Evolutionary conservation across 176 grass and related monocot genomes (phyloP).

Genomic region (Hsuehochloa calcarea): DNA sequence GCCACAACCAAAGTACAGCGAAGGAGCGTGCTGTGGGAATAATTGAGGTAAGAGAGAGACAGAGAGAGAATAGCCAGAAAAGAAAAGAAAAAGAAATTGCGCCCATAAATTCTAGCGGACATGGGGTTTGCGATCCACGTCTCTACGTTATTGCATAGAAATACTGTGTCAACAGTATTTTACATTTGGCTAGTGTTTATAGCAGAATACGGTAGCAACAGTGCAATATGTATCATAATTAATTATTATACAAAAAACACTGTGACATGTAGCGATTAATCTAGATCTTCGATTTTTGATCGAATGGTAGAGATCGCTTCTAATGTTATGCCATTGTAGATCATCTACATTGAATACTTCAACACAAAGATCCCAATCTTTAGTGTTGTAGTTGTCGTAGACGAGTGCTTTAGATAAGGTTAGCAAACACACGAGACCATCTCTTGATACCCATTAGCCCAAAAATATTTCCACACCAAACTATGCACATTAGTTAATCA

Average conservation of each 20-base stretch:
- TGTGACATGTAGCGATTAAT: too few species aligned
- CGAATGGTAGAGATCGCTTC: too few species aligned
- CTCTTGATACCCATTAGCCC: slow-evolving; percentile 43
- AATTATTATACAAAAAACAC: too few species aligned
- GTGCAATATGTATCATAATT: too few species aligned
- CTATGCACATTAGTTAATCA: slow-evolving; percentile 16
- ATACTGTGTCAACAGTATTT: too few species aligned
- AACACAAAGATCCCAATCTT: too few species aligned
- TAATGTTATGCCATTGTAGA: too few species aligned
- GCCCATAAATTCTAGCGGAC: slow-evolving; percentile 34
- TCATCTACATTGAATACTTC: too few species aligned
- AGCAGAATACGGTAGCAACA: too few species aligned
- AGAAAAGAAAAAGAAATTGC: background rate
- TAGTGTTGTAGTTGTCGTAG: slow-evolving; percentile 27
- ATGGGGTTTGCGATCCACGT: background rate
- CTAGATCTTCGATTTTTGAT: too few species aligned
- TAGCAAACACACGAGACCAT: slow-evolving; percentile 39
- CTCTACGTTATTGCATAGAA: too few species aligned
- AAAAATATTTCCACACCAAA: slow-evolving; percentile 40
- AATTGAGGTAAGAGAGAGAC: slow-evolving; percentile 9
- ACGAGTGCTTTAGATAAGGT: slow-evolving; percentile 47
- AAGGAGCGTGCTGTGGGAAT: slow-evolving; percentile 35
- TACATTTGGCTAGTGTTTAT: too few species aligned
- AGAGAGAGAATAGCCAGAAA: background rate
- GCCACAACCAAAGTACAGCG: slow-evolving; percentile 48